Conservation (phyloP, 2,329 filamentous ascomycete species). For the Fusarium veterinarium region DNA sequence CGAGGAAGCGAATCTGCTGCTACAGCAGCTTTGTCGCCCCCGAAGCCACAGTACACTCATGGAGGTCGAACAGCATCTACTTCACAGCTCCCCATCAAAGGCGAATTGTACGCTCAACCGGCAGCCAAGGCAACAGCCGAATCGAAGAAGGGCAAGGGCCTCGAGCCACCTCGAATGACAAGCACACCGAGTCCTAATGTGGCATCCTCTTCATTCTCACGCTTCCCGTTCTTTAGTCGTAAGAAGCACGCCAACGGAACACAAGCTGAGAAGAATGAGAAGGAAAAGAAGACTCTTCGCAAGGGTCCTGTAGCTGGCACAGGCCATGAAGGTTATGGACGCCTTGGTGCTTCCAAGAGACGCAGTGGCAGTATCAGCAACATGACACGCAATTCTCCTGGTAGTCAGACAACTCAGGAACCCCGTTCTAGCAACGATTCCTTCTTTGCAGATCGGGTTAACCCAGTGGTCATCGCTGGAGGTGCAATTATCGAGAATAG, state of each 20-base stretch:
- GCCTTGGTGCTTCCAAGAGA: conserved; percentile 69
- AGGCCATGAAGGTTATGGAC: conserved; percentile 88
- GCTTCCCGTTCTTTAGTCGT: conserved; percentile 83
- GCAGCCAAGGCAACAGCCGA: conserved; percentile 25
- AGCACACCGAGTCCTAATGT: conserved; percentile 65
- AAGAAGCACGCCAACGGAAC: conserved; percentile 70
- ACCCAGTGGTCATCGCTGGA: conserved; percentile 74
- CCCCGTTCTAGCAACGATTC: conserved; percentile 63
- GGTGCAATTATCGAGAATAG: conserved; percentile 71
- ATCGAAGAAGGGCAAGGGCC: conserved; percentile 32
- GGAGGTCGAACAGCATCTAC: conserved; percentile 47
- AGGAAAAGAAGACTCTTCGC: conserved; percentile 53
- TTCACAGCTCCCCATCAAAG: conserved; percentile 45
- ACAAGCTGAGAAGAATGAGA: conserved; percentile 65
- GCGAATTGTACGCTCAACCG: conserved; percentile 31
- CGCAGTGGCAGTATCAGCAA: conserved; percentile 71
- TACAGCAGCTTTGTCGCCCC: conserved; percentile 50
- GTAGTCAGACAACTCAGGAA: conserved; percentile 62
- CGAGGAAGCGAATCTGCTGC: conserved; percentile 55
- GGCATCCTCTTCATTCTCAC: conserved; percentile 67
- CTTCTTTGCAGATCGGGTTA: conserved; percentile 71
- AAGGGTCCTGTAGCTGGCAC: conserved; percentile 93
- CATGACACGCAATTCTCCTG: conserved; percentile 57
- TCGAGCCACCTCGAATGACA: conserved; percentile 40
- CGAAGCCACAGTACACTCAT: conserved; percentile 49